Percentiles rank a stretch among this genome's conserved stretches.
phyloP scores from a whole-genome alignment of 2,329 filamentous ascomycete genomes.

The Colletotrichum tanaceti region DNA sequence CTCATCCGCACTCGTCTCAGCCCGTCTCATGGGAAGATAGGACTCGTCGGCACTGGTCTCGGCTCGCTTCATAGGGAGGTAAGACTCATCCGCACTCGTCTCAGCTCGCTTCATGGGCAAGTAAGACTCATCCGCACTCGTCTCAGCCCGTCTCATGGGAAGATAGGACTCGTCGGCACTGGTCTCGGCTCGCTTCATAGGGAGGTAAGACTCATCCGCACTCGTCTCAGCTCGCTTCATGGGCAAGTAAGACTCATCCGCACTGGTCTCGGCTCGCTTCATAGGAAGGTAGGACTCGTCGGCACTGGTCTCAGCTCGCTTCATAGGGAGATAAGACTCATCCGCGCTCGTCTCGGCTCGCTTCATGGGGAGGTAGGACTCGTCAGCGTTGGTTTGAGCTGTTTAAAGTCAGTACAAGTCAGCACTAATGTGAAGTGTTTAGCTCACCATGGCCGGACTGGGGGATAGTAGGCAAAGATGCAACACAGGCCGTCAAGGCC shows the following conservation, averaged over 20 bases:
- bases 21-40: slow-evolving; percentile 19
- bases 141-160: slow-evolving; percentile 20
- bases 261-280: slow-evolving; percentile 13
- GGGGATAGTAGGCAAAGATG: slow-evolving; percentile 19
- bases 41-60: slow-evolving; percentile 28
- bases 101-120: slow-evolving; percentile 23
- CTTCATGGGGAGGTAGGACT: slow-evolving; percentile 35
- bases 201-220: slow-evolving; percentile 27
- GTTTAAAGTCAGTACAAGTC: neutral
- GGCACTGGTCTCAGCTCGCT: slow-evolving; percentile 20
- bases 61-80: slow-evolving; percentile 16
- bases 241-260: slow-evolving; percentile 27
- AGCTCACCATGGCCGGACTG: slow-evolving; percentile 19
- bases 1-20: slow-evolving; percentile 27
- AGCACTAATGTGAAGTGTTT: neutral
- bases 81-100: slow-evolving; percentile 28
- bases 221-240: slow-evolving; percentile 21
- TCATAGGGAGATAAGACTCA: slow-evolving; percentile 32
- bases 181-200: slow-evolving; percentile 17
- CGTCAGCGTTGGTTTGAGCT: slow-evolving; percentile 26
- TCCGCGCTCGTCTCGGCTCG: slow-evolving; percentile 27
- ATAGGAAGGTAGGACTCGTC: slow-evolving; percentile 31
- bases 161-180: slow-evolving; percentile 29
- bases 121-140: slow-evolving; percentile 28
- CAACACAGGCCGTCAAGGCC: slow-evolving; percentile 19